phyloP scores from a whole-genome alignment of 2,329 filamentous ascomycete species.

The Purpureocillium lavendulum region DNA sequence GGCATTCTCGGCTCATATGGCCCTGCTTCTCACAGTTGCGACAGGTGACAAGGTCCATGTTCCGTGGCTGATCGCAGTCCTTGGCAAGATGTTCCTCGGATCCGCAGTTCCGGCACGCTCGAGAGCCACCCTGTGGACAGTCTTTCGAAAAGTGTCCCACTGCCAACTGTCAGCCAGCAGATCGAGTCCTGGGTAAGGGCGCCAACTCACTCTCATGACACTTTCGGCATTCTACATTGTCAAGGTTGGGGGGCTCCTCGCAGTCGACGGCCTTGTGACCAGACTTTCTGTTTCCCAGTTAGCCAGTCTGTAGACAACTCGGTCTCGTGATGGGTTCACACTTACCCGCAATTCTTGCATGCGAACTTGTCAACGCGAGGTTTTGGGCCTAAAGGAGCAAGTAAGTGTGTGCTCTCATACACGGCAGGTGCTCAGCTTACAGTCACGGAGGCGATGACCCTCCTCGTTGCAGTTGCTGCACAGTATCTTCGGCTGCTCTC shows the following conservation, averaged over 20 bases:
- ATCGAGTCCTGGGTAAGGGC: not conserved
- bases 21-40: constrained; percentile 52
- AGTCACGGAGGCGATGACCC: constrained; percentile 63
- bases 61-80: constrained; percentile 39
- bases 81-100: constrained; percentile 48
- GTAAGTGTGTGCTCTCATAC: constrained; percentile 1
- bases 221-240: constrained; percentile 56
- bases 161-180: constrained; percentile 15
- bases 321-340: not conserved
- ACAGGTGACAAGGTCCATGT: constrained; percentile 43
- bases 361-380: constrained; percentile 55
- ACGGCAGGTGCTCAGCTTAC: constrained; percentile 34
- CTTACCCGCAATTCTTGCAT: constrained; percentile 59
- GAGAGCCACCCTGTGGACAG: constrained; percentile 51
- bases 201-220: constrained; percentile 49
- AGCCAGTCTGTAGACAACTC: constrained; percentile 5
- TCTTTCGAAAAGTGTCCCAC: constrained; percentile 55
- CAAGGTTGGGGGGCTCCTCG: constrained; percentile 52
- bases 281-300: constrained; percentile 26
- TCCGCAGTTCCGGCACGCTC: constrained; percentile 55
- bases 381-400: constrained; percentile 35
- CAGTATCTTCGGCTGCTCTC: constrained; percentile 36
- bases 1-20: constrained; percentile 55
- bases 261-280: constrained; percentile 45
- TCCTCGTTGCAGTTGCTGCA: constrained; percentile 58